Conservation (phyloP, 2,329 filamentous ascomycete species). For the Fusarium sambucinum region DNA sequence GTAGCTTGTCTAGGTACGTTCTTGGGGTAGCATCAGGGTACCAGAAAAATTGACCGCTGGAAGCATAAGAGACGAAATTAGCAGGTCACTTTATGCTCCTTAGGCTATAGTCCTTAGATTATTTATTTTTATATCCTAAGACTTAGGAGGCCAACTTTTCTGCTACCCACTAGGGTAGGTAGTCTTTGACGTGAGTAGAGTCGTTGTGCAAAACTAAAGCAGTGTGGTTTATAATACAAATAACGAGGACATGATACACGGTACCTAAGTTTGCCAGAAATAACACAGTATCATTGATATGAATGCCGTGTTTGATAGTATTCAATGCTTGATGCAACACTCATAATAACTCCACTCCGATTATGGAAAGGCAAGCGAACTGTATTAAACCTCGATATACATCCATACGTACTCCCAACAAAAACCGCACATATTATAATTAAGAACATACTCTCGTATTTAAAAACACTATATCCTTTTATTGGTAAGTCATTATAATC, state of each 20-base stretch:
- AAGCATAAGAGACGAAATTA: too few relatives aligned
- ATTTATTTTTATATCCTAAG: too few relatives aligned
- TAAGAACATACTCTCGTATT: background rate
- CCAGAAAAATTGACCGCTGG: too few relatives aligned
- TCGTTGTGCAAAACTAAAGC: background rate
- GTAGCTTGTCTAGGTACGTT: background rate
- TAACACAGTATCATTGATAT: background rate
- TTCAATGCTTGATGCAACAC: background rate
- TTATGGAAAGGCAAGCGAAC: too few relatives aligned
- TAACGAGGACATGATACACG: background rate
- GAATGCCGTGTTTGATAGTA: too few relatives aligned
- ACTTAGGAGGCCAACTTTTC: too few relatives aligned
- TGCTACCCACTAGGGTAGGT: too few relatives aligned
- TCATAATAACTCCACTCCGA: background rate
- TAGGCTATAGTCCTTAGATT: too few relatives aligned
- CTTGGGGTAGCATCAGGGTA: too few relatives aligned
- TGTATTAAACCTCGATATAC: background rate
- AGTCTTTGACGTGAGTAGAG: background rate
- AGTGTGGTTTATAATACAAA: background rate
- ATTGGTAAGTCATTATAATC: background rate
- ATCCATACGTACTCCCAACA: background rate
- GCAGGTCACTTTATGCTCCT: too few relatives aligned
- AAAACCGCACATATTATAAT: background rate
- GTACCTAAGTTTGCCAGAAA: background rate
- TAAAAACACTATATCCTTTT: background rate